Base-by-base conservation (phyloP, 371 early-diverging fungal genomes). In the Syncephalastrum sp. region DNA sequence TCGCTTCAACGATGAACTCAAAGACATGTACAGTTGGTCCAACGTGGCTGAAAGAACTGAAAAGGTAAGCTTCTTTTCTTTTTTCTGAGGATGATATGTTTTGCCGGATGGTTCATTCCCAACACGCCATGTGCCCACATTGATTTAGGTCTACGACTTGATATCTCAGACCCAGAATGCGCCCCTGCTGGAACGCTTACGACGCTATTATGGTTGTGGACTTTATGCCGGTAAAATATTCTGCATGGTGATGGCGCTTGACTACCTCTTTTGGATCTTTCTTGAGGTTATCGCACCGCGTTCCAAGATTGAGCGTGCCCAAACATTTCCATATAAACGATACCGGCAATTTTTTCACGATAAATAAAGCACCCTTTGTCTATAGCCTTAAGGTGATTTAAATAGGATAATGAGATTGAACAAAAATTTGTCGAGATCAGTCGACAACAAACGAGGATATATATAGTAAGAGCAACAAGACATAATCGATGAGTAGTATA, bases 21-120 rank as follows among this genome's bases (percentile, higher is more conserved):
- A 89, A 63, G 84, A 86, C 49, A 96, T 96, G 95, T 98, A 98
- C 68, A 90, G 88, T 65, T 98, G 99, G 99, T 82, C 82, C 21
- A 89, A 98, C 65, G 94, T 98, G 24, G 96, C 97, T 4, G 88
- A 90, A 61, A 72, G 98, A 41, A 97, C 97, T 0, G 97, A 96
- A 74, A 79, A 75, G 66, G 91, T 85, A 53, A 58, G 53, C 10
- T 45, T 41, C 21, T 5, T n/a, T n/a, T n/a, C n/a, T n/a, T n/a
- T n/a, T n/a, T n/a, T n/a, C n/a, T n/a, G n/a, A n/a, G n/a, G n/a
- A n/a, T n/a, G n/a, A n/a, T n/a, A n/a, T n/a, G n/a, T n/a, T n/a
- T n/a, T n/a, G n/a, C n/a, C n/a, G n/a, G n/a, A n/a, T n/a, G n/a
- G n/a, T n/a, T n/a, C n/a, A n/a, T n/a, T n/a, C n/a, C n/a, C n/a